Evolutionary conservation across 2,329 filamentous ascomycete species (phyloP).

Genomic region (Aureobasidium pullulans): DNA sequence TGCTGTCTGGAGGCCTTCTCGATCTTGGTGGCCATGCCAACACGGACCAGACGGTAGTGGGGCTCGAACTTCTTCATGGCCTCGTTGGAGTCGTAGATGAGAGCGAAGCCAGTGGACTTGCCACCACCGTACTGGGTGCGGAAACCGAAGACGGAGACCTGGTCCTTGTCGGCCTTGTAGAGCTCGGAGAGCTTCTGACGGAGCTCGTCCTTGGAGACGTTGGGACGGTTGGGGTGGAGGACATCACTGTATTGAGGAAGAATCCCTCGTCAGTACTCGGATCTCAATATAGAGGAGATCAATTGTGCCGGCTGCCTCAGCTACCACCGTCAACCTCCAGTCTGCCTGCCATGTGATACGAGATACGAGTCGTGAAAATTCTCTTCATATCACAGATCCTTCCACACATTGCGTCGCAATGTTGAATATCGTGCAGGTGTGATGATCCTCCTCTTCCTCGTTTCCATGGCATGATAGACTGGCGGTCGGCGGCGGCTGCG

Average conservation of each 20-base stretch:
- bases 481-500: neutral
- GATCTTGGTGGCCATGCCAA: constrained; percentile 86
- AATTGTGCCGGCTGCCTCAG: neutral
- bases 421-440: constrained; percentile 2
- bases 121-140: constrained; percentile 98
- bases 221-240: constrained; percentile 96
- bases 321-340: neutral
- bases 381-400: neutral
- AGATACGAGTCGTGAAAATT: neutral
- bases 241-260: constrained; percentile 65
- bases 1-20: constrained; percentile 98
- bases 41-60: constrained; percentile 90
- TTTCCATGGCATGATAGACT: neutral
- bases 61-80: constrained; percentile 99
- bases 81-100: constrained; percentile 97
- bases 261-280: constrained; percentile 6
- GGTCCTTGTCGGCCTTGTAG: constrained; percentile 98
- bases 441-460: constrained; percentile 4
- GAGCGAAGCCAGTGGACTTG: constrained; percentile 98
- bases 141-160: constrained; percentile 97
- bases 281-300: constrained; percentile 13
- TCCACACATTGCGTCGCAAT: constrained; percentile 2
- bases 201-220: constrained; percentile 99
- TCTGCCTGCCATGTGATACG: neutral
- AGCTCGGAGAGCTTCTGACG: constrained; percentile 86